Percentiles rank a stretch among this genome's conserved stretches.
These are phyloP conservation scores for Sarcomyxa edulis DNA, from an alignment of 768 basidiomycete genomes.

Conservation along the genomic window DNA sequence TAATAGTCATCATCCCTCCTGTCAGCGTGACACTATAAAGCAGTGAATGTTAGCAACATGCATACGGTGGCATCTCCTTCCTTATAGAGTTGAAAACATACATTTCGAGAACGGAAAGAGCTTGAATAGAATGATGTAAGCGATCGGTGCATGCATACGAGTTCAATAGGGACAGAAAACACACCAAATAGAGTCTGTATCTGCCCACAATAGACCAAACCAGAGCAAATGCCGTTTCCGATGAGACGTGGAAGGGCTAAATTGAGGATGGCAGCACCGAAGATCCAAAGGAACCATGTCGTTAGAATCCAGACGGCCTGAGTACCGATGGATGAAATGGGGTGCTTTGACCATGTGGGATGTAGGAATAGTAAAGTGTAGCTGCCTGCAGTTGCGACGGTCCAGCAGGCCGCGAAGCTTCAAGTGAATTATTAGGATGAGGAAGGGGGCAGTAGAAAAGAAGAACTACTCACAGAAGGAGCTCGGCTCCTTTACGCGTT, in stretches of 20 bases:
- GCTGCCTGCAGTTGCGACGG: constrained; percentile 43
- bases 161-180: constrained; percentile 10
- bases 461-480: constrained; percentile 51
- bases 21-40: constrained; percentile 30
- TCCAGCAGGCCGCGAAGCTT: constrained; percentile 57
- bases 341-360: constrained; percentile 48
- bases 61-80: too few relatives aligned
- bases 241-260: constrained; percentile 41
- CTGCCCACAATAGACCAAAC: constrained; percentile 50
- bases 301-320: constrained; percentile 55
- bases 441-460: constrained; percentile 1
- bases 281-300: constrained; percentile 59
- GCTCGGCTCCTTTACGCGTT: constrained; percentile 36
- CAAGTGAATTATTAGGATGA: constrained; percentile 4
- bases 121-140: constrained; percentile 15
- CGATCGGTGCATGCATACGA: constrained; percentile 2
- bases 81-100: constrained; percentile 21
- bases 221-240: constrained; percentile 32
- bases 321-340: constrained; percentile 50
- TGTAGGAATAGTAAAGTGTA: constrained; percentile 59
- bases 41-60: constrained; percentile 7
- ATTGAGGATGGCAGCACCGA: constrained; percentile 48
- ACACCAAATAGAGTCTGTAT: constrained; percentile 50
- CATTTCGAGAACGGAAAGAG: constrained; percentile 50
- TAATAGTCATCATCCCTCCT: constrained; percentile 37